phyloP scores from a whole-genome alignment of 192 early-diverging fungal genomes.

The Entomortierella beljakovae region DNA sequence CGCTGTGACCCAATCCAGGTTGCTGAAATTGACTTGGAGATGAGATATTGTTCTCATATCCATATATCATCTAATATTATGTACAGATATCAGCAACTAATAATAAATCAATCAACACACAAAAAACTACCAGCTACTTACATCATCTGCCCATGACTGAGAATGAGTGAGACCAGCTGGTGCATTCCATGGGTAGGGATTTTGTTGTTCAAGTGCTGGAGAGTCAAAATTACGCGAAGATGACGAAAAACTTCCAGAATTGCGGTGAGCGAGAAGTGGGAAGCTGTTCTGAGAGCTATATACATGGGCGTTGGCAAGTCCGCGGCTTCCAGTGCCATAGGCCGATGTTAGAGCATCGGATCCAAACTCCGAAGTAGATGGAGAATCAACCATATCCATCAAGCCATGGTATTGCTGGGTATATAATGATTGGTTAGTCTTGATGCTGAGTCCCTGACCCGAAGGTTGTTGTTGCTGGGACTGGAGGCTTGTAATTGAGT shows the following conservation, averaged over 20 bases:
- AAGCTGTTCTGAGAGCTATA: conserved; percentile 20
- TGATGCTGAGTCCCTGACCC: conserved; percentile 6
- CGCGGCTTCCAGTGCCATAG: conserved; percentile 4
- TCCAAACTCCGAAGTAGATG: conserved; percentile 18
- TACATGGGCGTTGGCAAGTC: conserved; percentile 9
- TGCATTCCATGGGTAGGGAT: conserved; percentile 32
- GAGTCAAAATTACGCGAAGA: conserved; percentile 32
- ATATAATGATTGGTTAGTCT: conserved; percentile 31
- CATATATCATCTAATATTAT: conserved; percentile 22
- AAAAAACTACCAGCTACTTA: conserved; percentile 1
- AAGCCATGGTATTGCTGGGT: conserved; percentile 46
- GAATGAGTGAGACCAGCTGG: conserved; percentile 17
- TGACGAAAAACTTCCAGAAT: conserved; percentile 40
- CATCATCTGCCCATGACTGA: conserved; percentile 47
- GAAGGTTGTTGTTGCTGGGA: conserved; percentile 9
- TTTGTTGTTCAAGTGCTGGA: conserved; percentile 39
- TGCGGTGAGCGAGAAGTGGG: conserved; percentile 22
- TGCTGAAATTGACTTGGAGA: conserved; percentile 10
- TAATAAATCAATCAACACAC: not conserved
- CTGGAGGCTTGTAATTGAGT: conserved; percentile 31
- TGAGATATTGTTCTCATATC: conserved; percentile 22
- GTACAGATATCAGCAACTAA: not conserved
- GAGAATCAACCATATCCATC: conserved; percentile 48
- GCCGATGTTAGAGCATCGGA: not conserved
- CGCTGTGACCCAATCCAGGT: conserved; percentile 13